These are phyloP conservation scores for Paracoccidioides brasiliensis DNA, from an alignment of 2,329 filamentous ascomycete genomes.

Conservation along the genomic window DNA sequence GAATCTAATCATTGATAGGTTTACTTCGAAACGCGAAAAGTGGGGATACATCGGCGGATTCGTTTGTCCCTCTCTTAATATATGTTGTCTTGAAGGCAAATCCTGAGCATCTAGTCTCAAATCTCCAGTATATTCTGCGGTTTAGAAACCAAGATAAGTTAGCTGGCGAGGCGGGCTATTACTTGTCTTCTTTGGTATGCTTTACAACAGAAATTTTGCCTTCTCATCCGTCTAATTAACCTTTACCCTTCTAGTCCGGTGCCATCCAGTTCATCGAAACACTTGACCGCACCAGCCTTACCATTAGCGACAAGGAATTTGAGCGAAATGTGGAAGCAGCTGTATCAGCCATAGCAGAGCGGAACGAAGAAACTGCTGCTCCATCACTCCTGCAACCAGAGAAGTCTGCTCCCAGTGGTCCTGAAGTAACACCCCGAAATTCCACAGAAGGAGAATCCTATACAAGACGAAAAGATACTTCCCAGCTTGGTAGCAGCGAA, in stretches of 20 bases:
- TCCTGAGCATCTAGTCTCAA: constrained; percentile 88
- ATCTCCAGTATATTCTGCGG: constrained; percentile 93
- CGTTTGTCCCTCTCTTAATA: constrained; percentile 88
- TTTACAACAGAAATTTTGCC: constrained; percentile 5
- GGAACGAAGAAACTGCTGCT: constrained; percentile 51
- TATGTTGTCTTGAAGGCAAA: constrained; percentile 92
- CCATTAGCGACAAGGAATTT: constrained; percentile 89
- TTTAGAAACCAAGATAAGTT: constrained; percentile 97
- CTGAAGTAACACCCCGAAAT: constrained; percentile 47
- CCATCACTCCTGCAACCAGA: constrained; percentile 28
- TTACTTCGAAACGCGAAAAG: constrained; percentile 82
- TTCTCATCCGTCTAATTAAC: constrained; percentile 8
- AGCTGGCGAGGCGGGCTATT: constrained; percentile 94
- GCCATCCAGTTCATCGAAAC: constrained; percentile 95
- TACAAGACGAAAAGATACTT: constrained; percentile 21
- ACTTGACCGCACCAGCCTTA: constrained; percentile 83
- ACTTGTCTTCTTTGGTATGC: constrained; percentile 76
- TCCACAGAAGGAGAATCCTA: constrained; percentile 49
- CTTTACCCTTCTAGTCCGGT: constrained; percentile 36
- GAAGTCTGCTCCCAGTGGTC: constrained; percentile 38
- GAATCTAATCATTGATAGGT: constrained; percentile 36
- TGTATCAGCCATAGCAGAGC: constrained; percentile 89
- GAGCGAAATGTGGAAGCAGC: constrained; percentile 92
- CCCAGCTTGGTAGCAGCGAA: constrained; percentile 40
- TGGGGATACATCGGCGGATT: constrained; percentile 80